Evolutionary conservation across 1,284 basidiomycete species (phyloP).

Genomic region (Fomitopsis betulina): DNA sequence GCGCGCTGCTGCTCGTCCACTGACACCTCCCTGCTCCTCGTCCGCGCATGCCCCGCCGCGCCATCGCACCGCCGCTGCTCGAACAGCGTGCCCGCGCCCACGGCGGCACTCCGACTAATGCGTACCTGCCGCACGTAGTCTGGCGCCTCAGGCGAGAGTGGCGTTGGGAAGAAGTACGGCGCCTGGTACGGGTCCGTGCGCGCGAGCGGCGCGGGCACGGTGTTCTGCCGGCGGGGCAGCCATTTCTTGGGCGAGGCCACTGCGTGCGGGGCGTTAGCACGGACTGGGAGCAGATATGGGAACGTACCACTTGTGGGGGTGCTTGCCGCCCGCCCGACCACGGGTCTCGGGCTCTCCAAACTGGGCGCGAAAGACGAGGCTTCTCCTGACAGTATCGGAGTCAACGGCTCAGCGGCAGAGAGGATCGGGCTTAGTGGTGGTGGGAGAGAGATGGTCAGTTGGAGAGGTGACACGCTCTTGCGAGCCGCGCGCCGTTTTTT

Average conservation of each 20-base stretch:
- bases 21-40: background rate
- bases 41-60: background rate
- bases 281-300: no score
- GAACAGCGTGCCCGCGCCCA: background rate
- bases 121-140: conserved; percentile 29
- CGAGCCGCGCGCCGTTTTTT: background rate
- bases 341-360: background rate
- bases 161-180: conserved; percentile 56
- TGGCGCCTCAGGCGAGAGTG: conserved; percentile 33
- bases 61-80: background rate
- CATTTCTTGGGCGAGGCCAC: background rate
- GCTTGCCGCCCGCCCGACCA: background rate
- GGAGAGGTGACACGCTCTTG: background rate
- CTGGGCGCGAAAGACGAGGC: background rate
- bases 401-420: background rate
- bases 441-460: background rate
- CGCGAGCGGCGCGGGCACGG: conserved; percentile 15
- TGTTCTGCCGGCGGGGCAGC: conserved; percentile 3
- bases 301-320: background rate
- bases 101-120: background rate
- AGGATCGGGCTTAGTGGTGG: background rate
- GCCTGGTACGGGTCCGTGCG: conserved; percentile 61
- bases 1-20: background rate
- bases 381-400: background rate
- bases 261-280: background rate